Evolutionary conservation across 768 basidiomycete genomes (phyloP), one percentile per base, ranked within the genome.

Genomic region (Lanmaoa pseudosensibilis): DNA sequence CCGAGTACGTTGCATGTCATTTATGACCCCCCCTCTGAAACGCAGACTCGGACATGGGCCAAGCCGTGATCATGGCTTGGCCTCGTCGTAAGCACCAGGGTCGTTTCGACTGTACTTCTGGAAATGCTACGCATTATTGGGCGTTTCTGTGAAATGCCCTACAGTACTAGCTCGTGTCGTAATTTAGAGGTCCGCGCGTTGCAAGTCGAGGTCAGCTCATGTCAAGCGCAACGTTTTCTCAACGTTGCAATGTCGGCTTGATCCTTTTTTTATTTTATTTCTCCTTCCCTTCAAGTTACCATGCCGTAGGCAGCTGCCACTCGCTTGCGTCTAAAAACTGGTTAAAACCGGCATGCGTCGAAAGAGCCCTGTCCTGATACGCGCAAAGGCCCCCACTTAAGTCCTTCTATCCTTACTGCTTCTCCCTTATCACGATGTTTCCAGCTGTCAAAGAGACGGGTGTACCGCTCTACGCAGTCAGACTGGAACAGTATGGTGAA

Each of bases 221-320:
- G 64, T 64, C 60, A 57, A 41, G 25, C 36, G 51, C 63, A 71
- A 69, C 69, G 69, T 71, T 71, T 43, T 57, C 60, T 56, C 67
- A 69, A 71, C 69, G 69, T 66, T 70, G 68, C 68, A 50, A 23
- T 59, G 55, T 25, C 13, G 46, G 52, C 67, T 16, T 57, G 59
- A 46, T 55, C 33, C 39, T 46, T 46, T 40, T 44, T 41, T 5
- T 46, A 46, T 61, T n/a, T 43, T 37, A 43, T 46, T 39, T 27
- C 27, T 27, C 27, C 47, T 45, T 41, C 21, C 45, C 40, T 45
- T 55, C 50, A 38, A 50, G 37, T 32, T 46, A 45, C 56, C 63
- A 61, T 55, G 62, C 55, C 33, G 39, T 50, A 46, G 52, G 37
- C 46, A 40, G 34, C 56, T 63, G 62, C 52, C 54, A 60, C 41